Base-by-base conservation (phyloP, 2,329 filamentous ascomycete genomes). In the Colletotrichum plurivorum region DNA sequence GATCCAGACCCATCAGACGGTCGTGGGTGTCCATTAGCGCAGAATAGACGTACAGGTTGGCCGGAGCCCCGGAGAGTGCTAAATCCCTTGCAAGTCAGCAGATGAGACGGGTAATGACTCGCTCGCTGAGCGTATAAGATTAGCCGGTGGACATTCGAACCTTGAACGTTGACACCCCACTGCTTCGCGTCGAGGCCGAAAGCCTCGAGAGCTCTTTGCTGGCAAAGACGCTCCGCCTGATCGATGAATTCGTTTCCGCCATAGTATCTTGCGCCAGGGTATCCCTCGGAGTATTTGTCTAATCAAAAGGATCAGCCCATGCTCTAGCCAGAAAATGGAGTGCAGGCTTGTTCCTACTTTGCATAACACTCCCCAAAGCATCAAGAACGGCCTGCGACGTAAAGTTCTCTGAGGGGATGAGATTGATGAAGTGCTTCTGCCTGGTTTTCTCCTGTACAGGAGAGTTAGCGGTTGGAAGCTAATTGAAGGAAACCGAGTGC, bases 241-340 rank as follows among this genome's bases (percentile, higher is more conserved):
- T 98, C 95, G 77, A 98, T 98, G 81, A 95, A 94, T 82, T 98
- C 93, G 81, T 98, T 98, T 73, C 95, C 95, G 62, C 95, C 95
- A 78, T 98, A 98, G 84, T 98, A 98, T 78, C 95, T 89, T 70
- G 95, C 95, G 65, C 96, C 96, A 39, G 95, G 96, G 77, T 99
- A 99, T 59, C 96, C 96, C 82, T 99, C 96, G 0, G 96, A 98
- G 84, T 99, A 99, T 82, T 99, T 98, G 83, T 98, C 93, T 93
- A 76, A 71, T 71, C 63, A 76, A 75, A 49, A 76, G 69, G 58
- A 74, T 84, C 71, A 82, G 77, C 72, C 62, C 59, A 2, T 3
- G 2, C 12, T 10, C 54, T 12, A 4, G 10, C 1, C 4, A 10
- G 22, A 13, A 41, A 2, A 39, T 16, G 10, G 13, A 16, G n/a